Percentiles rank a stretch among this genome's conserved stretches.
phyloP scores from a whole-genome alignment of 163 green algal genomes.

The Prototheca cutis region DNA sequence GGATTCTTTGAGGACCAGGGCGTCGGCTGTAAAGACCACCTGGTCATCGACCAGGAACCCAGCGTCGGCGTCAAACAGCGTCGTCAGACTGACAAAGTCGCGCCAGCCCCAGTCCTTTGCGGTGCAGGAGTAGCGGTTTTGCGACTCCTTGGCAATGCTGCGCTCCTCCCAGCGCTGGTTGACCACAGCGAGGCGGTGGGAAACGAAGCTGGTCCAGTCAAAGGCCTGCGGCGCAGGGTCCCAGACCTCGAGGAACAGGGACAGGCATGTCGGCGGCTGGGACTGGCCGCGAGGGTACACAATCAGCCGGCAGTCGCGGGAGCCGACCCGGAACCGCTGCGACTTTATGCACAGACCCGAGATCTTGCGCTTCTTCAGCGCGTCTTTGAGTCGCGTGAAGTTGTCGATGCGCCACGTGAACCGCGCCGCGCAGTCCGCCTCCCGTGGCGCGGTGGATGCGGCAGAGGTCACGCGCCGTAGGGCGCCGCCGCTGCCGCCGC shows the following conservation, averaged over 20 bases:
- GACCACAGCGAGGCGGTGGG: constrained; percentile 50
- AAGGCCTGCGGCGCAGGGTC: constrained; percentile 22
- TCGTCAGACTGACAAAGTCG: constrained; percentile 60
- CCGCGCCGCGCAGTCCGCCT: constrained; percentile 42
- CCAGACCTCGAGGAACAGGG: constrained; percentile 67
- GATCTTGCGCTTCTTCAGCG: constrained; percentile 74
- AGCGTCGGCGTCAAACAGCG: constrained; percentile 54
- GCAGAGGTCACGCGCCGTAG: not conserved
- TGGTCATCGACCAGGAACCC: constrained; percentile 52
- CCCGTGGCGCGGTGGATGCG: not conserved
- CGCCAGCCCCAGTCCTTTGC: constrained; percentile 68
- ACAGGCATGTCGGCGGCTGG: constrained; percentile 55
- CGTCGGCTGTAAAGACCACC: constrained; percentile 54
- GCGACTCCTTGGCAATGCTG: constrained; percentile 50
- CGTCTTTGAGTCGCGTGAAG: constrained; percentile 68
- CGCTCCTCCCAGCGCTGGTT: constrained; percentile 43
- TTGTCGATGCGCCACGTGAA: constrained; percentile 66
- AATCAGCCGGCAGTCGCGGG: constrained; percentile 54
- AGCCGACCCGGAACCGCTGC: constrained; percentile 48
- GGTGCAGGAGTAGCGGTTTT: constrained; percentile 49
- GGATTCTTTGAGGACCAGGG: constrained; percentile 52
- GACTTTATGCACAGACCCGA: constrained; percentile 64
- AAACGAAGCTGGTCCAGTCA: constrained; percentile 65
- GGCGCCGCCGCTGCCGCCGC: not conserved
- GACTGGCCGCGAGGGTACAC: constrained; percentile 61